A percentile compares a stretch with the other conserved stretches of the same genome.
phyloP scores from a whole-genome alignment of 352 stramenopile species.

The Pythium phragmiticola region DNA sequence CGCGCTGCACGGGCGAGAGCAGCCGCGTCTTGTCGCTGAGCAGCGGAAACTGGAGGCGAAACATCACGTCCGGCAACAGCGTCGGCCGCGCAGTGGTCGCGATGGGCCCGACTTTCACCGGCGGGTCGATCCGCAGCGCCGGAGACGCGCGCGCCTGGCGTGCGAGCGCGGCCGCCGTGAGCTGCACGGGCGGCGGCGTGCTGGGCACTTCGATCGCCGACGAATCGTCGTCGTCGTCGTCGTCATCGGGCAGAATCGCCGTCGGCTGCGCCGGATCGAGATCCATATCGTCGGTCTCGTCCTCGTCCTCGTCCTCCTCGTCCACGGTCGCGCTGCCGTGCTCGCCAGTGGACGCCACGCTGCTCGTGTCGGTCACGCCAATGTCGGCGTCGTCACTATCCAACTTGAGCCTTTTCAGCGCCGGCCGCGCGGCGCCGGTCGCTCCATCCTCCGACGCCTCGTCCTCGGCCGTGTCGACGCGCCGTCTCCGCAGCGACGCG shows the following conservation, averaged over 20 bases:
- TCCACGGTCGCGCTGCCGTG: slow-evolving; percentile 9
- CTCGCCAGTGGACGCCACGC: slow-evolving; percentile 9
- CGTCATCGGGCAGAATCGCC: slow-evolving; percentile 21
- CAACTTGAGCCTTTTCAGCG: slow-evolving; percentile 23
- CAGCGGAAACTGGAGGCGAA: slow-evolving; percentile 39
- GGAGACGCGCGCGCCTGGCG: slow-evolving; percentile 16
- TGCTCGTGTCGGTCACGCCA: slow-evolving; percentile 15
- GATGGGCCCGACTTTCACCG: slow-evolving; percentile 20
- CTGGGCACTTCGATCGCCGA: slow-evolving; percentile 21
- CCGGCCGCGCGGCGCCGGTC: background rate
- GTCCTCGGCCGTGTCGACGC: slow-evolving; percentile 12
- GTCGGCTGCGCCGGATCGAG: slow-evolving; percentile 15
- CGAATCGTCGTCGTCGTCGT: slow-evolving; percentile 17
- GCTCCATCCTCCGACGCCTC: background rate
- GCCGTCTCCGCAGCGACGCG: slow-evolving; percentile 15
- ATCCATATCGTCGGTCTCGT: slow-evolving; percentile 23
- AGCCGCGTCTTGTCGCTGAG: slow-evolving; percentile 37
- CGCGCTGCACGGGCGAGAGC: slow-evolving; percentile 31
- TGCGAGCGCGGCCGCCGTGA: slow-evolving; percentile 22
- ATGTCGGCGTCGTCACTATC: slow-evolving; percentile 17
- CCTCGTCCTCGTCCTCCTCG: slow-evolving; percentile 11
- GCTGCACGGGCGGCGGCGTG: slow-evolving; percentile 25
- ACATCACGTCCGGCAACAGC: slow-evolving; percentile 8
- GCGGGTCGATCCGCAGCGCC: slow-evolving; percentile 25
- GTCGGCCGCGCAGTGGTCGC: background rate